Conservation (phyloP, 768 basidiomycete species). For the Xanthoconium purpureum region DNA sequence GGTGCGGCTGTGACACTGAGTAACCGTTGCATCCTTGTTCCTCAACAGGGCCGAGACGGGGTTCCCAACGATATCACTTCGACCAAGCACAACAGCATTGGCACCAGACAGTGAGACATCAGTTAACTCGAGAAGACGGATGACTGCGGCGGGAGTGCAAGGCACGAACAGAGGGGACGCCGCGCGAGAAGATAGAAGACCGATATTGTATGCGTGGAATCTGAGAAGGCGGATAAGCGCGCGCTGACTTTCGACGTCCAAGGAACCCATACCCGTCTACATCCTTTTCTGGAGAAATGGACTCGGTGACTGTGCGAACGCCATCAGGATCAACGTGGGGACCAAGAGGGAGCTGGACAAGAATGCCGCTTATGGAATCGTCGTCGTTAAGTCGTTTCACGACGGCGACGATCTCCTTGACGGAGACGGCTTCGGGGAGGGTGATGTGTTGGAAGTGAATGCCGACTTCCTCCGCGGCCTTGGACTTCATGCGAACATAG, state of each 20-base stretch:
- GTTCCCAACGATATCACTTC: constrained; percentile 96
- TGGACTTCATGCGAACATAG: constrained; percentile 97
- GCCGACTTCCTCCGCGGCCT: constrained; percentile 92
- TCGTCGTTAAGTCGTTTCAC: constrained; percentile 85
- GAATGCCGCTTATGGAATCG: constrained; percentile 77
- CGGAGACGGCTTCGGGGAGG: constrained; percentile 62
- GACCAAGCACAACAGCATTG: constrained; percentile 88
- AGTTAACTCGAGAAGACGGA: constrained; percentile 87
- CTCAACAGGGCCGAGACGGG: constrained; percentile 91
- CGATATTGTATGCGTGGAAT: constrained; percentile 98
- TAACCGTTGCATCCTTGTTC: constrained; percentile 91
- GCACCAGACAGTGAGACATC: constrained; percentile 73
- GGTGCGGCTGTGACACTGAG: constrained; percentile 94
- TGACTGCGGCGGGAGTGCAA: constrained; percentile 93
- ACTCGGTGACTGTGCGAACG: constrained; percentile 91
- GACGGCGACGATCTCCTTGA: constrained; percentile 70
- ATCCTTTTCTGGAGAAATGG: constrained; percentile 91
- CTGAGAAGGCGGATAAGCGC: constrained; percentile 38
- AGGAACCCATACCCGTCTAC: constrained; percentile 77
- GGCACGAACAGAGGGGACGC: constrained; percentile 87
- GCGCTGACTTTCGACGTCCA: neutral
- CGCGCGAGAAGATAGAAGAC: constrained; percentile 87
- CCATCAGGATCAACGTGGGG: constrained; percentile 76
- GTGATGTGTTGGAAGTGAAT: constrained; percentile 81
- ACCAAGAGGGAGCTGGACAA: constrained; percentile 94